These are phyloP conservation scores for Eucalyptus erythrocorys DNA, from an alignment of 345 rosid genomes.

Conservation along the genomic window DNA sequence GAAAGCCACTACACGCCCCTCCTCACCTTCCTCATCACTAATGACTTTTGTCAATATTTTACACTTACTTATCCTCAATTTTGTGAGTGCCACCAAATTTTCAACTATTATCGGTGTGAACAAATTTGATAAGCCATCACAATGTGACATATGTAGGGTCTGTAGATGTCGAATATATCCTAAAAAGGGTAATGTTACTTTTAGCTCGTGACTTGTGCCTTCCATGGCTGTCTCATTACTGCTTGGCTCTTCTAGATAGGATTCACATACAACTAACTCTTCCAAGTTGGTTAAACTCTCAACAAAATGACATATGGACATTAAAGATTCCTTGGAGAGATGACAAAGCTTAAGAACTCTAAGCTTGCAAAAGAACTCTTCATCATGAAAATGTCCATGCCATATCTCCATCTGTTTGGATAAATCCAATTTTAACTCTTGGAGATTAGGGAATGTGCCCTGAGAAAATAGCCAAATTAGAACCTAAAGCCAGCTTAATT, in stretches of 20 bases:
- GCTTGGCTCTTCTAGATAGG: background rate
- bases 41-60: background rate
- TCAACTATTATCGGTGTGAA: background rate
- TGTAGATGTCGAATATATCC: fast-evolving
- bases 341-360: background rate
- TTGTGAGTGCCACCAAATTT: background rate
- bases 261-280: background rate
- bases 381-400: background rate
- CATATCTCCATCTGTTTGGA: background rate
- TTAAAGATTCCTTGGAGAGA: background rate
- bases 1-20: background rate
- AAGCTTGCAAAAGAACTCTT: background rate
- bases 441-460: background rate
- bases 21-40: background rate
- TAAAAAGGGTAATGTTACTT: background rate
- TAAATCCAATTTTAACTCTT: background rate
- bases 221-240: background rate
- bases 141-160: fast-evolving
- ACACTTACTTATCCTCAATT: background rate
- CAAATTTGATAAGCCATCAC: background rate
- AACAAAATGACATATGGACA: background rate
- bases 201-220: background rate
- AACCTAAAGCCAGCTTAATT: background rate
- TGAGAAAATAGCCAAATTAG: background rate
- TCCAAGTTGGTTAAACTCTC: background rate